Evolutionary conservation across 2,329 filamentous ascomycete species (phyloP), one percentile per base, ranked within the genome.

Genomic region (Xylaria polymorpha): DNA sequence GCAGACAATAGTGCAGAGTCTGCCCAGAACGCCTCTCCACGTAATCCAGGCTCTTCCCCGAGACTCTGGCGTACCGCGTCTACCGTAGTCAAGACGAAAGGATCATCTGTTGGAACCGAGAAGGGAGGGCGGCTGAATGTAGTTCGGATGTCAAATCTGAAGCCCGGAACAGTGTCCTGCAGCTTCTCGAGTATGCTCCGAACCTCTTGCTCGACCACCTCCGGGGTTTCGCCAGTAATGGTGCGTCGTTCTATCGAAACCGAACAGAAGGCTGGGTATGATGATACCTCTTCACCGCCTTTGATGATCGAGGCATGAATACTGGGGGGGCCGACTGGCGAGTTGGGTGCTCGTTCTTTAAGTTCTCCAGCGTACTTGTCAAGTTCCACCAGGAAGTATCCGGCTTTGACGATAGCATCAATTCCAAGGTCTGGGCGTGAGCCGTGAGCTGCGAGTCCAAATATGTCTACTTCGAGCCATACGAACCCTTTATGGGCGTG

Each of bases 401-500:
- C 85, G 0, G 84, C 80, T 18, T 82, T 79, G 22, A 81, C 70
- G 57, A 88, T 87, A 1, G 86, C 85, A 66, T 88, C 86, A 18
- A 84, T 73, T 0, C 85, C 85, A 0, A 81, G 65, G n/a, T 81
- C 77, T 0, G 82, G 79, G 3, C 81, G 76, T 0, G 82, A 85
- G 0, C 84, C 83, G 48, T 85, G 83, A 0, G 80, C 76, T 0
- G 83, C 83, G 1, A 81, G 66, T 4, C 83, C 83, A 41, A 79
- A 75, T 1, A 84, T 76, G 29, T 80, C 79, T 1, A 85, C 79
- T 61, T 85, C 80, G 0, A 84, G 65, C 81, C 82, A 83, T 5
- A 82, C 77, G 51, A 86, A 88, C 0, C 85, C 86, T 64, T 86
- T 86, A 71, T 88, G 86, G 0, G 82, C 81, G 25, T 81, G 79